A percentile compares a stretch with the other conserved stretches of the same genome.
phyloP scores from a whole-genome alignment of 2,329 filamentous ascomycete species.

The Nigrospora sphaerica region DNA sequence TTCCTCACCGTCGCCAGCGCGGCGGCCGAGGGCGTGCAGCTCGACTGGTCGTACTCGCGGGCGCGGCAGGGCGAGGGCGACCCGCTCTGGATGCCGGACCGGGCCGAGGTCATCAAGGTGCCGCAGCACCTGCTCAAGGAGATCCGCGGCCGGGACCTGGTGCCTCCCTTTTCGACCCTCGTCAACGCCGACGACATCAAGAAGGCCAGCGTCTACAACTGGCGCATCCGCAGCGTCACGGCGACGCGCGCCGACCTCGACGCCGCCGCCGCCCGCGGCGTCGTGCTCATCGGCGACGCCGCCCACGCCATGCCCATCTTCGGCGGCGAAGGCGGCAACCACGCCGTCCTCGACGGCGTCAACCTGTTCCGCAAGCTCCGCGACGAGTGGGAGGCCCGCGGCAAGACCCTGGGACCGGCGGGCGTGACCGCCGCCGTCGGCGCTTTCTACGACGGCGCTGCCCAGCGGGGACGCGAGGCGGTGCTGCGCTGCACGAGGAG shows the following conservation, averaged over 20 bases:
- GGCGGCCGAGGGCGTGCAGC: neutral
- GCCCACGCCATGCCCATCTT: conserved; percentile 12
- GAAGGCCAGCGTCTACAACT: conserved; percentile 41
- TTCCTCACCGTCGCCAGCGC: conserved; percentile 1
- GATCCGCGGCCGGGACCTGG: neutral
- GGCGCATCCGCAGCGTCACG: conserved; percentile 38
- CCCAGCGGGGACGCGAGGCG: neutral
- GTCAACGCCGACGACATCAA: conserved; percentile 2
- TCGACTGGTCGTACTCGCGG: conserved; percentile 3
- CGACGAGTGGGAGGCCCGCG: neutral
- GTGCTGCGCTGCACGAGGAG: neutral
- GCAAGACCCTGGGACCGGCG: neutral
- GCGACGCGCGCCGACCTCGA: conserved; percentile 3
- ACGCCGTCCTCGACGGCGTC: conserved; percentile 11
- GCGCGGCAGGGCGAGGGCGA: neutral
- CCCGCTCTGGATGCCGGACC: conserved; percentile 1
- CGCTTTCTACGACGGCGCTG: neutral
- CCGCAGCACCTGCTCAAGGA: conserved; percentile 2
- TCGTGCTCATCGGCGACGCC: conserved; percentile 10
- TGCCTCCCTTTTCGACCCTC: neutral
- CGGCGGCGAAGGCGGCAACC: conserved; percentile 11
- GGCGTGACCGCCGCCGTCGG: neutral
- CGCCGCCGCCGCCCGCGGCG: conserved; percentile 1
- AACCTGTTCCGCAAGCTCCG: conserved; percentile 1
- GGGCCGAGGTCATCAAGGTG: neutral